Conservation (phyloP, 2,329 filamentous ascomycete genomes). For the Penicillium sp. region DNA sequence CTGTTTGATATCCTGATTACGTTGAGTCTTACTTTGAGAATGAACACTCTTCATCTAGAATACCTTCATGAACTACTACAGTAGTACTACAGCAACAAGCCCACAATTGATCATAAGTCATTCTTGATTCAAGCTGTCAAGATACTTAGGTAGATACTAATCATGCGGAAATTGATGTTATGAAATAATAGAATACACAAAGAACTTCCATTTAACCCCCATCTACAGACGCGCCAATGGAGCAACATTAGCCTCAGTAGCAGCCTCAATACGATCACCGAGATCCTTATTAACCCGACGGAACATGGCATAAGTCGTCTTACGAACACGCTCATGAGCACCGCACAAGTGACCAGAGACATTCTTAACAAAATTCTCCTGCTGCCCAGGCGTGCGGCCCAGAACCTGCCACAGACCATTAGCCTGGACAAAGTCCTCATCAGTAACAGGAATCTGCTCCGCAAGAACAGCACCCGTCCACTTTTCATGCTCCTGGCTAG, state of each 20-base stretch:
- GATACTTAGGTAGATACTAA: too few species aligned
- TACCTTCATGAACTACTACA: too few species aligned
- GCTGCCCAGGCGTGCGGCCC: slow-evolving; percentile 50
- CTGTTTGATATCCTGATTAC: background rate
- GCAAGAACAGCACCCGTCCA: slow-evolving; percentile 40
- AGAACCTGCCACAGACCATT: slow-evolving; percentile 44
- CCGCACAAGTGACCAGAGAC: slow-evolving; percentile 54
- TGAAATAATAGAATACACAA: background rate
- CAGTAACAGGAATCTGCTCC: slow-evolving; percentile 41
- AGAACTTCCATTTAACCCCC: background rate
- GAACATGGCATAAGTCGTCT: slow-evolving; percentile 60
- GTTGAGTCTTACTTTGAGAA: background rate
- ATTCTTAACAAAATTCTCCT: slow-evolving; percentile 59
- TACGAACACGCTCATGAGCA: slow-evolving; percentile 53
- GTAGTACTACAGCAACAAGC: too few species aligned
- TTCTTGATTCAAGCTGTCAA: background rate
- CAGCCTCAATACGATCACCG: slow-evolving; percentile 50
- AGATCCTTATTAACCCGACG: slow-evolving; percentile 52
- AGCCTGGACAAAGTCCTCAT: slow-evolving; percentile 45
- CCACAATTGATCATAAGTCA: background rate
- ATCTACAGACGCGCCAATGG: slow-evolving; percentile 28
- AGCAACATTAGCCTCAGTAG: slow-evolving; percentile 45
- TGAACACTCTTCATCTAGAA: background rate
- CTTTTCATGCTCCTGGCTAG: slow-evolving; percentile 44
- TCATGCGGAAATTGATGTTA: too few species aligned